Conservation (phyloP, 2,329 filamentous ascomycete genomes). For the Fusarium odoratissimum region DNA sequence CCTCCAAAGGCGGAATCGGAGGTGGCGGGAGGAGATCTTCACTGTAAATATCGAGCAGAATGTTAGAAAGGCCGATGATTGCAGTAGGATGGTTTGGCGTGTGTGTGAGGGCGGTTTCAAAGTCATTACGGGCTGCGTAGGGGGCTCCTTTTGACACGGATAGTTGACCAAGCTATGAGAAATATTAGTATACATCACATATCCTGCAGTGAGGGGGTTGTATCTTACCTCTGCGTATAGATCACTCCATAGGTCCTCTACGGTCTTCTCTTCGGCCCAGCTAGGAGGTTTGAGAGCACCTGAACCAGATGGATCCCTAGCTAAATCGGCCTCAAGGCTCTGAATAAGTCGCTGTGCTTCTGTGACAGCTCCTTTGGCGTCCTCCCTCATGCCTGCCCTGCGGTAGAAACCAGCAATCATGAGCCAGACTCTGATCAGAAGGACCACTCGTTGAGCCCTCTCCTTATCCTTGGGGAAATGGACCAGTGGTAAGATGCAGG, state of each 20-base stretch:
- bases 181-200: conserved; percentile 29
- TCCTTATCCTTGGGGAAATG: conserved; percentile 67
- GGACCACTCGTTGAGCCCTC: conserved; percentile 60
- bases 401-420: conserved; percentile 91
- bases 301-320: conserved; percentile 70
- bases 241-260: conserved; percentile 87
- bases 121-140: conserved; percentile 78
- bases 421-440: conserved; percentile 86
- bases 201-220: not conserved
- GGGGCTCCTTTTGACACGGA: conserved; percentile 70
- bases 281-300: conserved; percentile 71
- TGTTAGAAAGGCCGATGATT: conserved; percentile 84
- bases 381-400: conserved; percentile 81
- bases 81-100: conserved; percentile 83
- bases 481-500: conserved; percentile 62
- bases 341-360: conserved; percentile 85
- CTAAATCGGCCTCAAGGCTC: conserved; percentile 74
- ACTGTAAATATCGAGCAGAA: conserved; percentile 87
- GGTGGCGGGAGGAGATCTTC: conserved; percentile 72
- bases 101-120: conserved; percentile 84
- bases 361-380: conserved; percentile 80
- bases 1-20: conserved; percentile 60
- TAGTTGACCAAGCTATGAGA: conserved; percentile 73
- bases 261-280: conserved; percentile 84
- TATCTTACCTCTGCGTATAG: conserved; percentile 80